A percentile compares a stretch with the other conserved stretches of the same genome.
Conservation (phyloP, 345 rosid species). For the Brassica juncea region DNA sequence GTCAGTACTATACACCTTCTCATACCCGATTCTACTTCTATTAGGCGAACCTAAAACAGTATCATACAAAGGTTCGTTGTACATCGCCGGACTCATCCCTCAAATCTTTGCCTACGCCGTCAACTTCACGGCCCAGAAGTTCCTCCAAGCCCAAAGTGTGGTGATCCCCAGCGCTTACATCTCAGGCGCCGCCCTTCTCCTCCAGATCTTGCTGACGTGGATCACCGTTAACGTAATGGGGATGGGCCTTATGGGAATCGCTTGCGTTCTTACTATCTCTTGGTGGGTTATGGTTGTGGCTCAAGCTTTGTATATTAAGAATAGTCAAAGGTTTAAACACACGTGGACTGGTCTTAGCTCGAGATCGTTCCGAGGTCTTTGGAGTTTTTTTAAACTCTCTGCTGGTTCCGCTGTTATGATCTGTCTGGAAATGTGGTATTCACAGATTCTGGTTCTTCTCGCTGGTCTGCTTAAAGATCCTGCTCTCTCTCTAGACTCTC, state of each 20-base stretch:
- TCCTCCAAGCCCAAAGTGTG: constrained; percentile 69
- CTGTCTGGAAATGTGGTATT: constrained; percentile 6
- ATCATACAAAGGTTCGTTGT: constrained; percentile 59
- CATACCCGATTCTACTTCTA: constrained; percentile 54
- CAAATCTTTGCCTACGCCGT: not conserved
- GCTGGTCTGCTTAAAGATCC: constrained; percentile 1
- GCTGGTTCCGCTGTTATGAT: constrained; percentile 6
- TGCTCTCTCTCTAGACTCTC: constrained; percentile 11
- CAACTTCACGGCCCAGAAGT: constrained; percentile 55
- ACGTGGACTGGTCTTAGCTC: constrained; percentile 16
- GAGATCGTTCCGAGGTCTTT: constrained; percentile 3
- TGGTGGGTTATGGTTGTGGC: constrained; percentile 11
- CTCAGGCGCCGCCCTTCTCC: constrained; percentile 51
- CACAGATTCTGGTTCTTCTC: constrained; percentile 5
- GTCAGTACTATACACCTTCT: constrained; percentile 52
- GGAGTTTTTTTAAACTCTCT: not conserved
- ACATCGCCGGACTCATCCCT: not conserved
- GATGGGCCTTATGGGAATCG: not conserved
- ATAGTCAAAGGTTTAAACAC: not conserved
- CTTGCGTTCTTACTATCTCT: constrained; percentile 1
- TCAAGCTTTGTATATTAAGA: not conserved
- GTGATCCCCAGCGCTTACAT: constrained; percentile 67
- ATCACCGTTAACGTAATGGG: constrained; percentile 38
- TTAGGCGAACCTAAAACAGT: constrained; percentile 58
- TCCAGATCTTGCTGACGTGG: constrained; percentile 65